A percentile compares a stretch with the other conserved stretches of the same genome.
phyloP scores from a whole-genome alignment of 805 yeast species.

The Candida boidinii region DNA sequence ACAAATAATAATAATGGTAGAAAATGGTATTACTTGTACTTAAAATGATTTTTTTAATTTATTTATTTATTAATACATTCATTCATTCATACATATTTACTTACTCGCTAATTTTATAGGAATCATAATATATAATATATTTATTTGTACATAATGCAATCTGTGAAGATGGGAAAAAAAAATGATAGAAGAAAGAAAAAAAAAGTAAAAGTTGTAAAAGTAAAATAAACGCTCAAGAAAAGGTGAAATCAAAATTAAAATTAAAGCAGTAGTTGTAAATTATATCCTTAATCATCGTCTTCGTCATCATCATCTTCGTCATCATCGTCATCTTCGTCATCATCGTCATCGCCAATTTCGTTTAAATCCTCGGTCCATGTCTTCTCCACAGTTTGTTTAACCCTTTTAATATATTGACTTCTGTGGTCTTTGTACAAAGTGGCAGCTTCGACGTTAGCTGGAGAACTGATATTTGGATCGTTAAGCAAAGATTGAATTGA shows the following conservation, averaged over 20 bases:
- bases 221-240: no score
- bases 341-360: slow-evolving; percentile 45
- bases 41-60: slow-evolving; percentile 20
- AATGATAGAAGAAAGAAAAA: no score
- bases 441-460: slow-evolving; percentile 98
- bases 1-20: slow-evolving; percentile 4
- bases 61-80: slow-evolving; percentile 3
- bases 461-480: slow-evolving; percentile 94
- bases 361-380: slow-evolving; percentile 83
- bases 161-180: no score
- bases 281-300: slow-evolving; percentile 13
- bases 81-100: no score
- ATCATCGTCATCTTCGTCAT: slow-evolving; percentile 25
- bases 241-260: no score
- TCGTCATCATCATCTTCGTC: slow-evolving; percentile 18
- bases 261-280: no score
- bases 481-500: slow-evolving; percentile 86
- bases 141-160: no score
- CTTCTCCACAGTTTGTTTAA: slow-evolving; percentile 88
- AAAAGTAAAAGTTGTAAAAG: no score
- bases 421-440: slow-evolving; percentile 91
- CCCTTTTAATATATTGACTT: slow-evolving; percentile 84
- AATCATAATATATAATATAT: no score
- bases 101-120: no score
- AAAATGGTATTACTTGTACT: slow-evolving; percentile 48